A percentile compares a stretch with the other conserved stretches of the same genome.
These are phyloP conservation scores for Trametes versicolor DNA, from an alignment of 1,284 basidiomycete genomes.

Conservation along the genomic window DNA sequence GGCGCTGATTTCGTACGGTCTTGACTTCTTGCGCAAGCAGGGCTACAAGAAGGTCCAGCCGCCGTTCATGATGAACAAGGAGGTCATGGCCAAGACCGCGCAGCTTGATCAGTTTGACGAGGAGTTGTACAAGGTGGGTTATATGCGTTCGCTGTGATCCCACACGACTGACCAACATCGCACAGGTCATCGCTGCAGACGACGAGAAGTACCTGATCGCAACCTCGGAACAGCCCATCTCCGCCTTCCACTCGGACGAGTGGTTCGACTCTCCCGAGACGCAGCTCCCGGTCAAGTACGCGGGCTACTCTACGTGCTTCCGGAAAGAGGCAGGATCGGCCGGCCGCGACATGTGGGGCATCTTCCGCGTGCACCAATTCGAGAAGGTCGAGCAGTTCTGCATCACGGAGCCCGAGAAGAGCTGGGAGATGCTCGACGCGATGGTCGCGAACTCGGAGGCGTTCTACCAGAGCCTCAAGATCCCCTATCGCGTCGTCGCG, in stretches of 20 bases:
- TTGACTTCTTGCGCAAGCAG: conserved; percentile 89
- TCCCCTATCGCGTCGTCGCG: conserved; percentile 94
- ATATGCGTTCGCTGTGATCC: background rate
- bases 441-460: conserved; percentile 93
- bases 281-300: conserved; percentile 91
- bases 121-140: conserved; percentile 90
- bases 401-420: conserved; percentile 93
- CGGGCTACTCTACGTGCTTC: conserved; percentile 96
- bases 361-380: conserved; percentile 99
- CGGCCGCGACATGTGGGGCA: conserved; percentile 99
- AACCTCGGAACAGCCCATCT: conserved; percentile 98
- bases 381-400: conserved; percentile 99
- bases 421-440: conserved; percentile 92
- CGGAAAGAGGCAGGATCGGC: conserved; percentile 98
- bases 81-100: conserved; percentile 96
- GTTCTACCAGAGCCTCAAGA: conserved; percentile 94
- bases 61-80: conserved; percentile 99
- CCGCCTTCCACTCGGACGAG: conserved; percentile 94
- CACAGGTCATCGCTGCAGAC: conserved; percentile 85
- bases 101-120: conserved; percentile 99
- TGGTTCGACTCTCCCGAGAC: conserved; percentile 95
- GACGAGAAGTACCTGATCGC: conserved; percentile 99
- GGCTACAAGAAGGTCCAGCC: conserved; percentile 96
- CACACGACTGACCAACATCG: background rate
- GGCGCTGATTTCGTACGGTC: conserved; percentile 94